A percentile compares a stretch with the other conserved stretches of the same genome.
These are phyloP conservation scores for Podila horticola DNA, from an alignment of 192 early-diverging fungal genomes.

Conservation along the genomic window DNA sequence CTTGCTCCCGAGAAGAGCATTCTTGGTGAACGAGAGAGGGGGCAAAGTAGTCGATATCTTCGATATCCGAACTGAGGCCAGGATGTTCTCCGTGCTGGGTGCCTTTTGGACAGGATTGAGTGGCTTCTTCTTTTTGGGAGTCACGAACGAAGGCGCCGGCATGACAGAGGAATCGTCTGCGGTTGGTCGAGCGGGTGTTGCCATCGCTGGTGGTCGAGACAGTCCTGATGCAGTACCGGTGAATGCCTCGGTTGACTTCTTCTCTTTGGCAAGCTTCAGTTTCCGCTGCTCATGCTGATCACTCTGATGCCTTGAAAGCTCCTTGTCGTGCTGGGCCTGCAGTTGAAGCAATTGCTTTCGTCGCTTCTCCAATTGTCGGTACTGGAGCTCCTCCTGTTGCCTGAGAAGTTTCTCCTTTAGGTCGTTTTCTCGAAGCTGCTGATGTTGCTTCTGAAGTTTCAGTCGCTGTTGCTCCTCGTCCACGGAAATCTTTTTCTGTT, in stretches of 20 bases:
- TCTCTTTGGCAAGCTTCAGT: not conserved
- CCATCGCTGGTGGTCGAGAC: no score
- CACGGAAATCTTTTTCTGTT: constrained; percentile 10
- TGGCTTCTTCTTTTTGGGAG: constrained; percentile 49
- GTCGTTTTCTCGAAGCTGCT: constrained; percentile 11
- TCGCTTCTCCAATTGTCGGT: not conserved
- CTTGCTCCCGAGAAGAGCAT: constrained; percentile 19
- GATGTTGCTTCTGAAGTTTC: constrained; percentile 25
- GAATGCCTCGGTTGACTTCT: no score
- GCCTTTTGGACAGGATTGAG: constrained; percentile 42
- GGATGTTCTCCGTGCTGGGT: constrained; percentile 40
- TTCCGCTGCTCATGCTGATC: not conserved
- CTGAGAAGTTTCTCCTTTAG: not conserved
- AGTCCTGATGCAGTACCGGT: no score
- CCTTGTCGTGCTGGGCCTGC: not conserved
- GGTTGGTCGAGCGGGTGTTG: not conserved
- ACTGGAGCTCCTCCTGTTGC: constrained; percentile 1
- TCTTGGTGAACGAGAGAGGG: constrained; percentile 8
- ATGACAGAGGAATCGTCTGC: not conserved
- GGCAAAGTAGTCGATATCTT: constrained; percentile 6
- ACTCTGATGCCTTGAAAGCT: not conserved
- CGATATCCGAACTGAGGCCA: constrained; percentile 27
- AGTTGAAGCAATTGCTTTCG: not conserved
- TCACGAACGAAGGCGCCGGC: not conserved
- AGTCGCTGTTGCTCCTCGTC: constrained; percentile 8